Percentiles rank a stretch among this genome's conserved stretches.
These are phyloP conservation scores for Cichorium intybus DNA, from an alignment of 140 eudicot species.

Conservation along the genomic window DNA sequence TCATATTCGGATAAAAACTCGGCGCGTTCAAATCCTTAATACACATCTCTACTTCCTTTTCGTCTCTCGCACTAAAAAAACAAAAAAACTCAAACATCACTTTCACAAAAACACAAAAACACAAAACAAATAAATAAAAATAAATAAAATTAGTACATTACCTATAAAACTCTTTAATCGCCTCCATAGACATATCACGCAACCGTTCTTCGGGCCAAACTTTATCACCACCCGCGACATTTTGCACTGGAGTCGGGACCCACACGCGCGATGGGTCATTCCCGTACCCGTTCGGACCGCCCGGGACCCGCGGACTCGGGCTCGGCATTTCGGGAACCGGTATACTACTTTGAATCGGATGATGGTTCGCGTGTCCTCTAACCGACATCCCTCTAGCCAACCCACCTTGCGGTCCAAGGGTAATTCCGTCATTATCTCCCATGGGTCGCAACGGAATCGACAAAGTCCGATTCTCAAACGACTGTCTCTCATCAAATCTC, in stretches of 20 bases:
- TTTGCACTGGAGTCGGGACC: conserved; percentile 28
- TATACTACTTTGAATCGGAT: no score
- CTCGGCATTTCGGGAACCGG: conserved; percentile 27
- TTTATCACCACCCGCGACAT: conserved; percentile 39
- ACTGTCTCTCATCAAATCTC: conserved; percentile 52
- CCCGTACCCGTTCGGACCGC: no score
- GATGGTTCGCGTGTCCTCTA: conserved; percentile 46
- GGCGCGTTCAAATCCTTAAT: conserved; percentile 72
- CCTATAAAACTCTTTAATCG: conserved; percentile 88
- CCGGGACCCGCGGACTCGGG: conserved; percentile 36
- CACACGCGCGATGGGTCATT: no score
- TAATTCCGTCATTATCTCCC: conserved; percentile 45
- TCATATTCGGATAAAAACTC: conserved; percentile 69
- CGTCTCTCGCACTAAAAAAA: conserved; percentile 70
- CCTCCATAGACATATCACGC: conserved; percentile 59
- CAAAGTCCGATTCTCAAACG: conserved; percentile 42
- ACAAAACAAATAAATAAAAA: background rate
- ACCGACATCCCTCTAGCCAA: conserved; percentile 77
- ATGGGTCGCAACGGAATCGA: conserved; percentile 55
- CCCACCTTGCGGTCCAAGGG: conserved; percentile 86
- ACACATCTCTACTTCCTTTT: conserved; percentile 74
- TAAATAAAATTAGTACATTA: background rate
- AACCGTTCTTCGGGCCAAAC: conserved; percentile 63
- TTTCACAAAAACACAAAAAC: no score
- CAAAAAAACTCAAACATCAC: conserved; percentile 1